Percentiles rank a stretch among this genome's conserved stretches.
Evolutionary conservation across 805 yeast genomes (phyloP).

Genomic region (Blastobotrys peoriensis): DNA sequence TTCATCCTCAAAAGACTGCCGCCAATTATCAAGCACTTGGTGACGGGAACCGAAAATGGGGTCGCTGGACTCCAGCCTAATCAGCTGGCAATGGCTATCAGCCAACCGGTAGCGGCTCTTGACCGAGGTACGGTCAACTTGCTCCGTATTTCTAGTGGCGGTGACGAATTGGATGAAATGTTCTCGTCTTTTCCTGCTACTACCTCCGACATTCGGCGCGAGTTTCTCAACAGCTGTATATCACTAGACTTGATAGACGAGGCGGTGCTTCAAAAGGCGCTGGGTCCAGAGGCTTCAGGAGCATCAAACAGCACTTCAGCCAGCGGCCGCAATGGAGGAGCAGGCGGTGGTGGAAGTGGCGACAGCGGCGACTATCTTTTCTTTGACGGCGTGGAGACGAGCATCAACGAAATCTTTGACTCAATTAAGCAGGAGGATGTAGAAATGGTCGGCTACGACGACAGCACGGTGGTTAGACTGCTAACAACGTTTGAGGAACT

Average conservation of each 20-base stretch:
- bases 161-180: slow-evolving; percentile 41
- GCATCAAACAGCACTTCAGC: neutral
- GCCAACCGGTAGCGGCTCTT: slow-evolving; percentile 28
- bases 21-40: slow-evolving; percentile 34
- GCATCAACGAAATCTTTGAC: slow-evolving; percentile 28
- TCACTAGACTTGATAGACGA: slow-evolving; percentile 38
- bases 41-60: slow-evolving; percentile 13
- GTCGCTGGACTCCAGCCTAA: neutral
- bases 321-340: neutral
- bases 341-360: too few species aligned
- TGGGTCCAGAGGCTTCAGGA: slow-evolving; percentile 19
- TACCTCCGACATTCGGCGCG: slow-evolving; percentile 44
- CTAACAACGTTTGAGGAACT: slow-evolving; percentile 41
- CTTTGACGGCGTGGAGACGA: slow-evolving; percentile 21
- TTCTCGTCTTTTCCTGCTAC: slow-evolving; percentile 47
- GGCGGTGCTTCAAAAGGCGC: slow-evolving; percentile 23
- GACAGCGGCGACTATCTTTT: slow-evolving; percentile 4
- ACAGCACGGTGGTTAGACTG: slow-evolving; percentile 48
- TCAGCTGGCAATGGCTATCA: slow-evolving; percentile 23
- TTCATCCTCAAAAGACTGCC: slow-evolving; percentile 46
- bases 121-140: slow-evolving; percentile 34
- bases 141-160: slow-evolving; percentile 33
- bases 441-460: slow-evolving; percentile 45
- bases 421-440: slow-evolving; percentile 32
- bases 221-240: slow-evolving; percentile 42